A percentile compares a stretch with the other conserved stretches of the same genome.
These are phyloP conservation scores for Claviceps cyperi DNA, from an alignment of 2,329 filamentous ascomycete species.

Conservation along the genomic window DNA sequence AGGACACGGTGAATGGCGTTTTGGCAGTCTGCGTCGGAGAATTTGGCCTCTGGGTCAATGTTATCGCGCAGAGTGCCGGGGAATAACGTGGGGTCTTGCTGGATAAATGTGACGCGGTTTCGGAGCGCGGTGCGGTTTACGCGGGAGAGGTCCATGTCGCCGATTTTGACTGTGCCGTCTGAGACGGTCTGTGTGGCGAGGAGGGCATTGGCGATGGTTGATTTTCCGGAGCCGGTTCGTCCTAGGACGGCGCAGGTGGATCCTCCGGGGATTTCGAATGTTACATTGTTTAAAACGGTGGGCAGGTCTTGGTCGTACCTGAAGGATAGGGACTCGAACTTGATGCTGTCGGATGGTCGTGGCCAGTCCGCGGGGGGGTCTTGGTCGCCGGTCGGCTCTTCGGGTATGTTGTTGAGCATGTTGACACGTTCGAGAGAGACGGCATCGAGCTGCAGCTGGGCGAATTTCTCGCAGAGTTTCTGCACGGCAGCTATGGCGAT, in stretches of 20 bases:
- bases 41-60: constrained; percentile 51
- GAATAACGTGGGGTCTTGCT: constrained; percentile 49
- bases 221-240: constrained; percentile 77
- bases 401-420: constrained; percentile 64
- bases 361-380: constrained; percentile 68
- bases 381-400: constrained; percentile 54
- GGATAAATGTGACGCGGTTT: constrained; percentile 46
- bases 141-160: constrained; percentile 34
- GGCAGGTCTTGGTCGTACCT: constrained; percentile 68
- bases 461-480: constrained; percentile 62
- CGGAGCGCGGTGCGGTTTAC: constrained; percentile 42
- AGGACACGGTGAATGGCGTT: constrained; percentile 45
- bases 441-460: constrained; percentile 80
- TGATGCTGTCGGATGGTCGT: constrained; percentile 52
- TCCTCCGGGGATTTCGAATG: constrained; percentile 55
- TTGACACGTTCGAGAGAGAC: constrained; percentile 80
- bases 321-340: constrained; percentile 64
- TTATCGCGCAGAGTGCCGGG: constrained; percentile 46
- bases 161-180: constrained; percentile 38
- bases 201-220: constrained; percentile 50
- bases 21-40: constrained; percentile 35
- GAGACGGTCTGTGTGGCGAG: constrained; percentile 39
- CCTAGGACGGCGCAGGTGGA: constrained; percentile 57
- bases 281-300: constrained; percentile 53
- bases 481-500: constrained; percentile 23